Conservation (phyloP, 331 rosid genomes). For the Stylosanthes scabra region DNA sequence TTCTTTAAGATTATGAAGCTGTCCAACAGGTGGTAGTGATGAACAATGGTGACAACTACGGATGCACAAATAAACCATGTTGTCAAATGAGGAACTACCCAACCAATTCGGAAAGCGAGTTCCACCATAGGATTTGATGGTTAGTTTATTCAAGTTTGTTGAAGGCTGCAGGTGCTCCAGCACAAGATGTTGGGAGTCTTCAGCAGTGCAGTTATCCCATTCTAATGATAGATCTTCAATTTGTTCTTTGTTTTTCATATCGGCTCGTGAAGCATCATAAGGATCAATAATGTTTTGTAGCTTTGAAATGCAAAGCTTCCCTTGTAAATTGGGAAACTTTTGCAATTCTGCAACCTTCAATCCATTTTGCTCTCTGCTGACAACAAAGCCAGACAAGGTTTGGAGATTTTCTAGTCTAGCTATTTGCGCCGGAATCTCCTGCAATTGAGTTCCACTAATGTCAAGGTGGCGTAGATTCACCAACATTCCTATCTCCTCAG, state of each 20-base stretch:
- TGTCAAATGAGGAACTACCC: slow-evolving; percentile 22
- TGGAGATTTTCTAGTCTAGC: background rate
- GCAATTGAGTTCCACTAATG: background rate
- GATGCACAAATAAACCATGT: slow-evolving; percentile 33
- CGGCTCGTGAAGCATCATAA: background rate
- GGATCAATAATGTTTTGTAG: background rate
- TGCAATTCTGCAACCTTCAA: background rate
- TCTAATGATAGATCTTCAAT: background rate
- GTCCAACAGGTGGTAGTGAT: slow-evolving; percentile 49
- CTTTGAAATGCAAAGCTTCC: slow-evolving; percentile 8
- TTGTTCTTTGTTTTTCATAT: background rate
- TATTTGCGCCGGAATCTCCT: background rate
- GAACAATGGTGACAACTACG: slow-evolving; percentile 25
- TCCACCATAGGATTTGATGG: slow-evolving; percentile 36
- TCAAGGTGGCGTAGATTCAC: slow-evolving; percentile 26
- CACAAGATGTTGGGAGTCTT: background rate
- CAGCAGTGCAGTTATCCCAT: background rate
- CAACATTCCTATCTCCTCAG: slow-evolving; percentile 34
- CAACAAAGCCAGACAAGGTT: slow-evolving; percentile 17
- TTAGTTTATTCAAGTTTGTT: slow-evolving; percentile 14
- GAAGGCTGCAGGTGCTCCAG: slow-evolving; percentile 19
- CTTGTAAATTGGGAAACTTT: background rate
- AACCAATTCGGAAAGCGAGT: slow-evolving; percentile 38
- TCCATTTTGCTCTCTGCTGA: background rate
- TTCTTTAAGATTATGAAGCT: slow-evolving; percentile 34